Conservation (phyloP, 768 basidiomycete genomes). For the Mycena polygramma region DNA sequence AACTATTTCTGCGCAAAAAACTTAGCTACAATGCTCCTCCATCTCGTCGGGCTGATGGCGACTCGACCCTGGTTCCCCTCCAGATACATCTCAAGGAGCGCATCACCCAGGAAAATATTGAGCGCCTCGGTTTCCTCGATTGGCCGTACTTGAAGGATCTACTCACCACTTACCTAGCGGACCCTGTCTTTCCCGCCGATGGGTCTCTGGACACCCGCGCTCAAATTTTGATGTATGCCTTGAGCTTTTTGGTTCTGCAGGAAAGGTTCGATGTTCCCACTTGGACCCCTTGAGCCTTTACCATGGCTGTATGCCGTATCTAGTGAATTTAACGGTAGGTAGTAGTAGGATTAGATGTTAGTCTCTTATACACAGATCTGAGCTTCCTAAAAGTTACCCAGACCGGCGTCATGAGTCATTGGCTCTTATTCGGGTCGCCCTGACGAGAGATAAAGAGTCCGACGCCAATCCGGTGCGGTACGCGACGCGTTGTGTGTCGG, state of each 20-base stretch:
- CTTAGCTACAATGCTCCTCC: conserved; percentile 8
- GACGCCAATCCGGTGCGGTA: too few relatives aligned
- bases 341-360: too few relatives aligned
- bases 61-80: not conserved
- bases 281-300: conserved; percentile 1
- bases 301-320: too few relatives aligned
- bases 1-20: conserved; percentile 25
- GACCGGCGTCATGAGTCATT: too few relatives aligned
- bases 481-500: too few relatives aligned
- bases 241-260: conserved; percentile 8
- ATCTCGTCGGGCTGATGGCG: not conserved
- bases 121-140: conserved; percentile 7
- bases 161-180: conserved; percentile 3
- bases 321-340: too few relatives aligned
- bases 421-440: too few relatives aligned
- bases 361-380: too few relatives aligned
- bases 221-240: conserved; percentile 14
- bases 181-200: conserved; percentile 10
- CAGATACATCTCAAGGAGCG: conserved; percentile 9
- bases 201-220: conserved; percentile 11
- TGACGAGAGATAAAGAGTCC: too few relatives aligned
- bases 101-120: conserved; percentile 11
- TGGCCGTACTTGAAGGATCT: not conserved
- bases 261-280: conserved; percentile 2
- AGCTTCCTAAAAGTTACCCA: too few relatives aligned